A percentile compares a stretch with the other conserved stretches of the same genome.
Conservation (phyloP, 164 flowering plant species). For the Dillenia turbinata region DNA sequence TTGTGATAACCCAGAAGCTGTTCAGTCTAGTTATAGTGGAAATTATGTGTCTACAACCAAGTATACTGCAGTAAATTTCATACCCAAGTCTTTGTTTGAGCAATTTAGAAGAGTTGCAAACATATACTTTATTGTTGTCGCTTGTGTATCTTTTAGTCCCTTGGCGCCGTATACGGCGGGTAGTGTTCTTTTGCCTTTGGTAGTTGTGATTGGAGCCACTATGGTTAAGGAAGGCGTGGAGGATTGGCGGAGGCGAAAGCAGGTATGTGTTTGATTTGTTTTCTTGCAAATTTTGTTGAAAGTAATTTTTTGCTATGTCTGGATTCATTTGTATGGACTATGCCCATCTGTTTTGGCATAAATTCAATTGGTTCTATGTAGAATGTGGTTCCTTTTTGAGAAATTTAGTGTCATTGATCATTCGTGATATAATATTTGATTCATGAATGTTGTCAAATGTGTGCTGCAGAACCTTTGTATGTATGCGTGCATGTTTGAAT, state of each 20-base stretch:
- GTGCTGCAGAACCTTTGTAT: too few species aligned
- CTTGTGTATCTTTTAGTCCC: conserved; percentile 75
- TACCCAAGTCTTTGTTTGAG: conserved; percentile 78
- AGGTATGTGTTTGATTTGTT: conserved; percentile 31
- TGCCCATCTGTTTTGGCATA: too few species aligned
- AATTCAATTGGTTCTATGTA: too few species aligned
- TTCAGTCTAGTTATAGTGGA: conserved; percentile 40
- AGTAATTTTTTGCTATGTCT: too few species aligned
- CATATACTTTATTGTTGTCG: conserved; percentile 67
- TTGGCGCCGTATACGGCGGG: conserved; percentile 70
- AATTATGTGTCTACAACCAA: conserved; percentile 82
- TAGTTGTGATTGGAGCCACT: conserved; percentile 74
- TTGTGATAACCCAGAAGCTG: conserved; percentile 49
- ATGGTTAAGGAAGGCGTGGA: conserved; percentile 86
- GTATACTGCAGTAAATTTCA: conserved; percentile 60
- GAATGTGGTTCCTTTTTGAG: too few species aligned
- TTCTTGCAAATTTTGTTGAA: too few species aligned
- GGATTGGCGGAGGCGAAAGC: conserved; percentile 75
- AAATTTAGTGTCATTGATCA: too few species aligned
- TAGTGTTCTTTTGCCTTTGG: conserved; percentile 53
- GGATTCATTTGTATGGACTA: too few species aligned
- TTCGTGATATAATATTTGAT: too few species aligned
- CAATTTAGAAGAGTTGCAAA: conserved; percentile 86
- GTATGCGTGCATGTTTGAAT: too few species aligned
- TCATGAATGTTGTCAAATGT: too few species aligned